Conservation (phyloP, 1,139 yeast species). For the Chernovozyma aurita region DNA sequence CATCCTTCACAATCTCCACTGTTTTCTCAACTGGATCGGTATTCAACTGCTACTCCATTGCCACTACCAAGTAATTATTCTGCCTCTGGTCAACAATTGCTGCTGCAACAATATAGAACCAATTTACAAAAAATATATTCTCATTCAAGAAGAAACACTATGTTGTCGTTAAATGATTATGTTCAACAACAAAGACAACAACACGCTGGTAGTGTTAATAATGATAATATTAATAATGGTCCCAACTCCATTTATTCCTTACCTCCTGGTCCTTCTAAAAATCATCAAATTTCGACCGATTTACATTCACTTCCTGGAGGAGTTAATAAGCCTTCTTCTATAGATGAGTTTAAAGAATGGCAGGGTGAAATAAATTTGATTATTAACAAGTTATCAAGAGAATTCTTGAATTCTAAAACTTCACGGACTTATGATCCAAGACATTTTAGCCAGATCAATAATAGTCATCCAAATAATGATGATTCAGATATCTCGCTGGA, state of each 20-base stretch:
- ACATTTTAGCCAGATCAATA: neutral
- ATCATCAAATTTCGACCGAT: neutral
- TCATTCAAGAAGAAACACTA: conserved; percentile 40
- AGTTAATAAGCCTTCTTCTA: neutral
- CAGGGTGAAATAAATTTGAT: conserved; percentile 42
- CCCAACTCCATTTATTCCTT: conserved; percentile 25
- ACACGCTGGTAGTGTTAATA: conserved; percentile 11
- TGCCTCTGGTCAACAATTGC: conserved; percentile 11
- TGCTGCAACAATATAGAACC: conserved; percentile 22
- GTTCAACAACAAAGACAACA: conserved; percentile 29
- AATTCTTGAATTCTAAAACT: conserved; percentile 19
- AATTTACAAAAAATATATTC: conserved; percentile 43
- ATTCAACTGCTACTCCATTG: conserved; percentile 35
- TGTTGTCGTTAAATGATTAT: conserved; percentile 36
- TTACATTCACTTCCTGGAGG: neutral
- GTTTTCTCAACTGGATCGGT: conserved; percentile 36
- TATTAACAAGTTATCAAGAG: conserved; percentile 36
- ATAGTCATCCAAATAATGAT: neutral
- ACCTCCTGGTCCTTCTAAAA: conserved; percentile 12
- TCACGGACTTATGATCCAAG: neutral
- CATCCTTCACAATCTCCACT: conserved; percentile 37
- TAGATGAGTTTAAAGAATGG: conserved; percentile 42
- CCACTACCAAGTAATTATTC: conserved; percentile 21
- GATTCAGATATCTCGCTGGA: conserved; percentile 7
- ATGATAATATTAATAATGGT: conserved; percentile 3